Conservation (phyloP, 2,329 filamentous ascomycete genomes). For the Paracorniculantispora psalliotae region DNA sequence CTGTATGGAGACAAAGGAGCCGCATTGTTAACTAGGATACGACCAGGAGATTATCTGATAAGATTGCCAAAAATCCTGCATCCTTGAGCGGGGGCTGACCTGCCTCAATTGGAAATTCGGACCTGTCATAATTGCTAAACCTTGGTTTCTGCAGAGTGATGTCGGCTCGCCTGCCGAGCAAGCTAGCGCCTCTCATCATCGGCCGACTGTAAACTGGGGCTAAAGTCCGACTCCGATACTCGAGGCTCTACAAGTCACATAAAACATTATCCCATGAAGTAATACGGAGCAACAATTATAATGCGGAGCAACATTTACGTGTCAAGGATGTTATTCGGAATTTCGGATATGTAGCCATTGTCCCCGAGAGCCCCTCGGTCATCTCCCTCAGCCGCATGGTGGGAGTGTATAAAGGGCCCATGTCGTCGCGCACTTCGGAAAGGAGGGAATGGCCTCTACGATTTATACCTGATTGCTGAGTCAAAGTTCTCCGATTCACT, state of each 20-base stretch:
- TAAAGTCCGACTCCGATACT: neutral
- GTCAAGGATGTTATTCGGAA: neutral
- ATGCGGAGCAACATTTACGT: neutral
- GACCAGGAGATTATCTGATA: neutral
- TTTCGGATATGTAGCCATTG: neutral
- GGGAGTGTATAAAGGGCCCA: no score
- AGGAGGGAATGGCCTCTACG: no score
- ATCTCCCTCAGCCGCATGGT: no score
- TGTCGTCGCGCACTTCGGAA: no score
- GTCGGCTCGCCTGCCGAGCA: neutral
- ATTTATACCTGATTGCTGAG: no score
- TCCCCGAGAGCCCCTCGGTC: no score
- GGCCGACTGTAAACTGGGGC: conserved; percentile 2
- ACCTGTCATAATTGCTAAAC: neutral
- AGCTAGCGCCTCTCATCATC: neutral
- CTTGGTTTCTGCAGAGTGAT: neutral
- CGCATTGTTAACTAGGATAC: neutral
- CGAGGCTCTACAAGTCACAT: no score
- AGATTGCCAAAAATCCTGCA: neutral
- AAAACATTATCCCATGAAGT: neutral
- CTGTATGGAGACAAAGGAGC: neutral
- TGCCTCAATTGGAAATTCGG: neutral
- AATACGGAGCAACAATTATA: neutral
- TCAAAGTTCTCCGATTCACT: neutral
- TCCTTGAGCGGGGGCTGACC: neutral